Evolutionary conservation across 768 basidiomycete genomes (phyloP).

Genomic region (Rhodotorula babjevae): DNA sequence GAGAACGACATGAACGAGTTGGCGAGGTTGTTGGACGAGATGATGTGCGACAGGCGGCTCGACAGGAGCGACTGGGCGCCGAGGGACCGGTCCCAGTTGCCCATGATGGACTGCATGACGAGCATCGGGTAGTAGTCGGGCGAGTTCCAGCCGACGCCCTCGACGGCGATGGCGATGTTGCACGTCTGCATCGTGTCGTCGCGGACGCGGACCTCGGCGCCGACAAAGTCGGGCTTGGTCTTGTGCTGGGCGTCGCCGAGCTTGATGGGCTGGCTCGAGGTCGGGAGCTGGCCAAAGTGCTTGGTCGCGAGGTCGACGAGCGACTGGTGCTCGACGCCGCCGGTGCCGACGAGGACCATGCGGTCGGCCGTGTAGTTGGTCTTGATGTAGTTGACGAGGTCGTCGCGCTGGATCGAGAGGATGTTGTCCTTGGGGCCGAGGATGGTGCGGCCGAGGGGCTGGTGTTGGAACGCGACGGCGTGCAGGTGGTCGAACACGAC

Average conservation of each 20-base stretch:
- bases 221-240: conserved; percentile 70
- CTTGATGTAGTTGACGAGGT: conserved; percentile 84
- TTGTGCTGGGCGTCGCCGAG: conserved; percentile 73
- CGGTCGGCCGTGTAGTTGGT: conserved; percentile 98
- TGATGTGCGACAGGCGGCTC: conserved; percentile 82
- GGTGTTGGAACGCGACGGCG: conserved; percentile 90
- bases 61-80: conserved; percentile 84
- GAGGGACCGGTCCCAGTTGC: conserved; percentile 97
- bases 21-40: conserved; percentile 89
- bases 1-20: conserved; percentile 99
- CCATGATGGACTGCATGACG: conserved; percentile 94
- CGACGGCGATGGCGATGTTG: conserved; percentile 93
- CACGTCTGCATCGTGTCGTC: conserved; percentile 85
- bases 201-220: conserved; percentile 90
- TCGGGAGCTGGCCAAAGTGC: conserved; percentile 83
- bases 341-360: conserved; percentile 96
- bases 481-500: conserved; percentile 98
- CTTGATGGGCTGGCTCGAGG: conserved; percentile 79
- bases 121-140: conserved; percentile 99
- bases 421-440: conserved; percentile 96
- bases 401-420: conserved; percentile 84
- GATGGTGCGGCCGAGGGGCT: conserved; percentile 93
- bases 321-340: conserved; percentile 84
- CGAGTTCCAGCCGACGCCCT: conserved; percentile 95
- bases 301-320: conserved; percentile 92